Conservation (phyloP, 140 eudicot species). For the Erigeron philadelphicus region DNA sequence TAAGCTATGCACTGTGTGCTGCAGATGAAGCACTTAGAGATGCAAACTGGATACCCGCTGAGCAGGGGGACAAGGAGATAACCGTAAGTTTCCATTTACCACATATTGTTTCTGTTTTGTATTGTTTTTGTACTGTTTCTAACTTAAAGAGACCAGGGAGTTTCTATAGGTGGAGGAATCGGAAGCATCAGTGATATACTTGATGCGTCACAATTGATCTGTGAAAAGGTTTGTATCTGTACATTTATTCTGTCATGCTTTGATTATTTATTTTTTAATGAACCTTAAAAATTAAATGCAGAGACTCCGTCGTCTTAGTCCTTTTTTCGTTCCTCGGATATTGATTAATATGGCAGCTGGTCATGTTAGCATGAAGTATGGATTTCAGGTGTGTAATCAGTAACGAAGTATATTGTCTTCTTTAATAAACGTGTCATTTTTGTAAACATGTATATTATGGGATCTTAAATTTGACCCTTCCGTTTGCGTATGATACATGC, state of each 20-base stretch:
- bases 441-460: slow-evolving; percentile 4
- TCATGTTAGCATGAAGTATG: slow-evolving; percentile 96
- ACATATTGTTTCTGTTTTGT: neutral
- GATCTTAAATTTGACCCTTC: neutral
- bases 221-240: slow-evolving; percentile 60
- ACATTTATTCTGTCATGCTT: neutral
- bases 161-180: slow-evolving; percentile 92
- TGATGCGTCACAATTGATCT: slow-evolving; percentile 81
- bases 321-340: slow-evolving; percentile 88
- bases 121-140: slow-evolving; percentile 20
- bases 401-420: neutral
- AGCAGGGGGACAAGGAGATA: slow-evolving; percentile 69
- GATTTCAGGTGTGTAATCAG: slow-evolving; percentile 69
- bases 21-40: slow-evolving; percentile 93
- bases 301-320: slow-evolving; percentile 75
- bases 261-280: neutral
- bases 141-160: slow-evolving; percentile 69
- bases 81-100: slow-evolving; percentile 44
- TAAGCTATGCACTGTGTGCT: slow-evolving; percentile 88
- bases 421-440: slow-evolving; percentile 4
- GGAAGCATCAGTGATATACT: slow-evolving; percentile 85
- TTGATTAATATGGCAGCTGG: slow-evolving; percentile 98
- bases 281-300: neutral
- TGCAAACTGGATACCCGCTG: slow-evolving; percentile 79
- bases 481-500: too few relatives aligned